Evolutionary conservation across 2,329 filamentous ascomycete species (phyloP), one percentile per base, ranked within the genome.

Genomic region (Harringtonia aguacate): DNA sequence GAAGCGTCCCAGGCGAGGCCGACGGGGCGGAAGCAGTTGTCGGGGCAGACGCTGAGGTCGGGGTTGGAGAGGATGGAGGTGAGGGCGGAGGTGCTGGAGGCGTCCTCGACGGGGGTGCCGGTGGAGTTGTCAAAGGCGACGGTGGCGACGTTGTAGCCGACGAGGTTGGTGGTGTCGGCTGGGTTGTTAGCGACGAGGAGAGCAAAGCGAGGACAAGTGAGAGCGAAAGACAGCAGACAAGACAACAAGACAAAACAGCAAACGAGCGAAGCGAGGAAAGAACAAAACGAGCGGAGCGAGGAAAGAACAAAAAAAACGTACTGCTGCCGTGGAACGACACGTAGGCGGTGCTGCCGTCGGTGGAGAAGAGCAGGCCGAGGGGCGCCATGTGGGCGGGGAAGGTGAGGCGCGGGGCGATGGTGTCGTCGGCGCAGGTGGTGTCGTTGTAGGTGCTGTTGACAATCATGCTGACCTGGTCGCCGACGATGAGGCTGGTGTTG

Each of bases 291-390:
- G n/a, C n/a, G n/a, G n/a, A n/a, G n/a, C n/a, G n/a, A n/a, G 27
- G 3, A 24, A 24, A 40, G 15, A 29, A 31, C 27, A 33, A 40
- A 20, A 33, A 34, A 4, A 4, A 61, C 64, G 60, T 58, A 79
- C 82, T 85, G 58, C 75, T 81, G 14, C 84, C 83, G 58, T 86
- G 83, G 61, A 87, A 85, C 1, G 77, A 68, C 17, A 88, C 64
- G 61, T 75, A 87, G 1, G 80, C 81, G 3, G 67, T 70, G 13
- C 69, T 72, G 30, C 74, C 75, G 34, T 69, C 61, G 0, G 65
- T 54, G 49, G 74, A 68, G 63, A 88, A 88, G 48, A 77, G 76
- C 55, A 87, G 74, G 50, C 86, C 81, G 1, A 87, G 64, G 1
- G 84, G 84, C 0, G 84, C 82, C 56, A 72, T 80, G 55, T 88